Conservation (phyloP, 306 rosid genomes). For the Argentina anserina region DNA sequence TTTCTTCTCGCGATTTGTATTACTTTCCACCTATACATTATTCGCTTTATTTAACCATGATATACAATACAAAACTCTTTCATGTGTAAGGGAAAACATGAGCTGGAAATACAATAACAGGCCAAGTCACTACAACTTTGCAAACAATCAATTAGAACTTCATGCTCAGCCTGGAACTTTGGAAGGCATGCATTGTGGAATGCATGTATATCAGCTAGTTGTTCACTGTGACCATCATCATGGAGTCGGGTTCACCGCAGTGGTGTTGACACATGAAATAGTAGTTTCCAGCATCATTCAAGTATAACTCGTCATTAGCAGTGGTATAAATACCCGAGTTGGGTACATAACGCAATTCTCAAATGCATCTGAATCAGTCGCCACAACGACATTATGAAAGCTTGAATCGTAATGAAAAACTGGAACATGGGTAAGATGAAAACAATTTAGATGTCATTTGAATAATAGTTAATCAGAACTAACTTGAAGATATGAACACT, state of each 20-base stretch:
- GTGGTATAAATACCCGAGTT: background rate
- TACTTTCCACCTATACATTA: no score
- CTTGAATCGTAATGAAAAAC: background rate
- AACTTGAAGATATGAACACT: background rate
- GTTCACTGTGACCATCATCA: background rate
- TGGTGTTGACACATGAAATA: conserved; percentile 6
- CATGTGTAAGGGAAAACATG: no score
- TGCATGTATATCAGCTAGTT: background rate
- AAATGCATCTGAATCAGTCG: background rate
- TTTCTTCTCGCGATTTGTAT: no score
- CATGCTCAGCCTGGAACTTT: no score
- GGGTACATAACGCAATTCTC: background rate
- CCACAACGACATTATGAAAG: background rate
- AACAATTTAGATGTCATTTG: background rate
- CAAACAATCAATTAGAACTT: no score
- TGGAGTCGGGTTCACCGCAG: background rate
- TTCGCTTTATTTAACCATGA: no score
- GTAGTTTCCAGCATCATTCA: background rate
- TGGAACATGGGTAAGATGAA: background rate
- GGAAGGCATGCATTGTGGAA: no score
- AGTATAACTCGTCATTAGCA: background rate
- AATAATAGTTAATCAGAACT: background rate
- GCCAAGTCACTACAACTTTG: background rate
- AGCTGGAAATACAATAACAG: background rate
- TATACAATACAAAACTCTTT: no score